phyloP scores from a whole-genome alignment of 352 stramenopile genomes.

The Phytopythium ostracodes region DNA sequence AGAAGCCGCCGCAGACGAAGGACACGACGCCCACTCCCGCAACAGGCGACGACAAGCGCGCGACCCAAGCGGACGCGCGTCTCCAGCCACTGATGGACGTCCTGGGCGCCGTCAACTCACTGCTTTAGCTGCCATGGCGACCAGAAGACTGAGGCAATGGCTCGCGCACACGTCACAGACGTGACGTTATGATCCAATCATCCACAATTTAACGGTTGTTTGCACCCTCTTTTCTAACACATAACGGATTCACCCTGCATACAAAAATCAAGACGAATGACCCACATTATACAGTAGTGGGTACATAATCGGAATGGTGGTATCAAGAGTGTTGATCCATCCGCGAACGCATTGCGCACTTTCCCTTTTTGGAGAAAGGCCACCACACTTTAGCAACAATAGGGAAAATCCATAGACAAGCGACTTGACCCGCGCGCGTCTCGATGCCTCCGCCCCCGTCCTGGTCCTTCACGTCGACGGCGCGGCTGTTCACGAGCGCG shows the following conservation, averaged over 20 bases:
- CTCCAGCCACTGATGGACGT: neutral
- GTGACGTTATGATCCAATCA: too few species aligned
- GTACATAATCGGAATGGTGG: neutral
- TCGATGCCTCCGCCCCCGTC: neutral
- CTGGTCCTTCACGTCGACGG: conserved; percentile 2
- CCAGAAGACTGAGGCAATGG: too few species aligned
- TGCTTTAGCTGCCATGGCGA: neutral
- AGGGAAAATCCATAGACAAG: neutral
- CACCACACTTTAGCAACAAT: too few species aligned
- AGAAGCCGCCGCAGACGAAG: neutral
- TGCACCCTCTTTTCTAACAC: neutral
- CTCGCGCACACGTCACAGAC: too few species aligned
- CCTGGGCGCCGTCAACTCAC: neutral
- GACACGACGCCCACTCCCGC: neutral
- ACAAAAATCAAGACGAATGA: neutral
- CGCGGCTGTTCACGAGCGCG: conserved; percentile 3
- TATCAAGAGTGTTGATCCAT: neutral
- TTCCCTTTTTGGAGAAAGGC: neutral
- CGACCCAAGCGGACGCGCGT: neutral
- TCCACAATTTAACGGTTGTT: too few species aligned
- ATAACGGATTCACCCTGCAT: neutral
- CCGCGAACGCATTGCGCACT: too few species aligned
- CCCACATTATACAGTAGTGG: neutral
- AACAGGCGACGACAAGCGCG: neutral
- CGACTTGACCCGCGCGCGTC: neutral